Conservation (phyloP, 2,329 filamentous ascomycete species). For the Helotiales sp. region DNA sequence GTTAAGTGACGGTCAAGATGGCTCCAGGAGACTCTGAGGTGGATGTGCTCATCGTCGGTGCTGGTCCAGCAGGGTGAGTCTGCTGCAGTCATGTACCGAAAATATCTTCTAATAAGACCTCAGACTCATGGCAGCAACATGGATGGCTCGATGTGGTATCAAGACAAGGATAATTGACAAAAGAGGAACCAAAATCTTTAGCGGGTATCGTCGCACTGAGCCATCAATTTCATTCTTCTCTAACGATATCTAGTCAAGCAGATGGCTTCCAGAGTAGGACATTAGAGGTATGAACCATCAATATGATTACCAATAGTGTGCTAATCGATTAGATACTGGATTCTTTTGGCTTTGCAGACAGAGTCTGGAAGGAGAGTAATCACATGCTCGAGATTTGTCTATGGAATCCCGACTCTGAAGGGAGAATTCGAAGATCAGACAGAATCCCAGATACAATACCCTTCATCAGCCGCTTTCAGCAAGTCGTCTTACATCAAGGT, state of each 20-base stretch:
- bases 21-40: slow-evolving; percentile 33
- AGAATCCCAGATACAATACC: slow-evolving; percentile 63
- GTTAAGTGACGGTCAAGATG: not conserved
- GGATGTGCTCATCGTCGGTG: slow-evolving; percentile 50
- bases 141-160: slow-evolving; percentile 49
- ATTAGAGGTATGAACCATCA: slow-evolving; percentile 58
- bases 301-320: slow-evolving; percentile 52
- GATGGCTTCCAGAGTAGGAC: slow-evolving; percentile 62
- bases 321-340: slow-evolving; percentile 65
- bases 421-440: slow-evolving; percentile 56
- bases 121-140: slow-evolving; percentile 49
- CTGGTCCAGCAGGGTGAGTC: slow-evolving; percentile 44
- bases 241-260: slow-evolving; percentile 50
- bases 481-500: slow-evolving; percentile 70
- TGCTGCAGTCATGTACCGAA: not conserved
- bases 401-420: slow-evolving; percentile 63
- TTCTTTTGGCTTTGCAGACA: slow-evolving; percentile 65
- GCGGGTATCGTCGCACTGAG: slow-evolving; percentile 13
- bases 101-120: not conserved
- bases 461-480: slow-evolving; percentile 61
- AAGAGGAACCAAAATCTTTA: slow-evolving; percentile 36
- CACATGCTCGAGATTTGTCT: slow-evolving; percentile 65
- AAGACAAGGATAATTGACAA: slow-evolving; percentile 50
- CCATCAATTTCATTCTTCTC: not conserved
- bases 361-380: slow-evolving; percentile 65